phyloP scores from a whole-genome alignment of 192 early-diverging fungal species.

The Glomus cerebriforme region DNA sequence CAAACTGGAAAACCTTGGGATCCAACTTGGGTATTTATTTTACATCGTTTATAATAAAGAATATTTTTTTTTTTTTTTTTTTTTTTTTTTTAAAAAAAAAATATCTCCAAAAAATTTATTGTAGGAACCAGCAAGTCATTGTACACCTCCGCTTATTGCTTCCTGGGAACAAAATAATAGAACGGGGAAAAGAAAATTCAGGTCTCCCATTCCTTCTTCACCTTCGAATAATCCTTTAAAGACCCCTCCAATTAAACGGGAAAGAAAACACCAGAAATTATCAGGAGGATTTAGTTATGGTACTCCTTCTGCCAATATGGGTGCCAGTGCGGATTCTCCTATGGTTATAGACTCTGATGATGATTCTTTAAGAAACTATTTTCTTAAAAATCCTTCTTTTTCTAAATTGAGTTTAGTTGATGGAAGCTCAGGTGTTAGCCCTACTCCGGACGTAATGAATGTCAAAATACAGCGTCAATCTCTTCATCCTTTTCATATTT shows the following conservation, averaged over 20 bases:
- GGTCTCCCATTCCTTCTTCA: background rate
- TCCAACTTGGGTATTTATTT: constrained; percentile 20
- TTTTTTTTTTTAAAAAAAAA: background rate
- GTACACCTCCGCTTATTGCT: background rate
- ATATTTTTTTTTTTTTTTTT: background rate
- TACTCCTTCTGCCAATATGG: background rate
- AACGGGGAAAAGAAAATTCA: constrained; percentile 1
- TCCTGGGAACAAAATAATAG: constrained; percentile 4
- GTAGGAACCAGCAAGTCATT: constrained; percentile 22
- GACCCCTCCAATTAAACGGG: background rate
- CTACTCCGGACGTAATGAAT: too few relatives aligned
- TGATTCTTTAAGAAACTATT: background rate
- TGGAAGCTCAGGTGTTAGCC: background rate
- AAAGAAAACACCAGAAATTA: constrained; percentile 1
- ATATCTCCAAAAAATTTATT: background rate
- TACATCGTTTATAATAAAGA: background rate
- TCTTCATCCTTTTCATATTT: background rate
- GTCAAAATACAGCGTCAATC: background rate
- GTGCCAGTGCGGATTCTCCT: background rate
- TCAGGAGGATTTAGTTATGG: background rate
- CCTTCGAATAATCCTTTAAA: background rate
- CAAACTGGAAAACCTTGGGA: constrained; percentile 1
- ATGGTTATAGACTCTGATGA: background rate
- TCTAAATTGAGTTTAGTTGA: background rate
- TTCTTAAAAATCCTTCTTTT: background rate